Evolutionary conservation across 345 rosid genomes (phyloP), one percentile per base, ranked within the genome.

Genomic region (Brassica cretica): DNA sequence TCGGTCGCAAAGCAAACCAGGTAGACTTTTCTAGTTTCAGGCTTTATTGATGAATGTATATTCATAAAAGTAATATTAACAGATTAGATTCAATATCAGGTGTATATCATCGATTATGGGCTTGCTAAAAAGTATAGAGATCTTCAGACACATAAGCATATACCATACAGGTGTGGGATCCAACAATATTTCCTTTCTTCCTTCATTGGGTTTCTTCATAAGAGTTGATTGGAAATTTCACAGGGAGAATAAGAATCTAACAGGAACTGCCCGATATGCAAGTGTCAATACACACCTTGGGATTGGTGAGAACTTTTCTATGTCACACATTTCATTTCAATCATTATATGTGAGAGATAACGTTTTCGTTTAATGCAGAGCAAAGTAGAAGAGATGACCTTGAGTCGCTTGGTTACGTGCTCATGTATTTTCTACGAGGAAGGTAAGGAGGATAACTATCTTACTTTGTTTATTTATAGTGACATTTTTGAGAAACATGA

Each of bases 321-420:
- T 73, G 16, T 60, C 56, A 70, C 75, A 39, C 19, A 46, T 63
- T 78, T 59, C 46, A 62, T 32, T 11, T 5, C 44, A 6, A 5
- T 33, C n/a, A 6, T 12, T 19, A 69, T 63, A 60, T 15, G 11
- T 56, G 59, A 24, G 12, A 21, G 12, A 21, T 16, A 9, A 8
- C 44, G 4, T 51, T 19, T 18, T 68, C 44, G 29, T 37, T 63
- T 6, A 7, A 3, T 74, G 83, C 87, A 94, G 98, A 94, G 82
- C 98, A 94, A 87, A 92, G 98, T 83, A 86, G 98, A 76, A 53
- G 98, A 85, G 99, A 94, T 88, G 98, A 93, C 87, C 86, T 95
- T 84, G 99, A 94, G 83, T 95, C 98, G 46, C 98, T 95, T 75
- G 98, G 98, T 84, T 93, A 93, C 82, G 97, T 95, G 82, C 90